Base-by-base conservation (phyloP, 148 eudicot genomes). In the Silene latifolia region DNA sequence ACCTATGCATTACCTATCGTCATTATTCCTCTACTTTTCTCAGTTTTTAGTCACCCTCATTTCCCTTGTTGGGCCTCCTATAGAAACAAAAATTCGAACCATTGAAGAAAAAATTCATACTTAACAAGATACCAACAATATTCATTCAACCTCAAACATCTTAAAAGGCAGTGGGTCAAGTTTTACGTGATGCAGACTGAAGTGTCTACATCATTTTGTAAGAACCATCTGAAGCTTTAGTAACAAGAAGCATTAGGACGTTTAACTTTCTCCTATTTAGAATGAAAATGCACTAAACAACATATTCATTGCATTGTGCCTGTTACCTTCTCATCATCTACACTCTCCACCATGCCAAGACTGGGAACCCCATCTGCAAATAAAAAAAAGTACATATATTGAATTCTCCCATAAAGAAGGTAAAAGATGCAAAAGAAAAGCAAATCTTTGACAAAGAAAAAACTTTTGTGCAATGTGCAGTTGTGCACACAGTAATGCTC, bases 261-360 rank as follows among this genome's bases (percentile, higher is more conserved):
- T 39, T 20, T 7, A 51, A 0, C 3, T 66, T 6, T 39, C 12
- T 66, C 23, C 17, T 39, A 35, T 66, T 66, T 35, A 32, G 35
- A 35, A 17, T 15, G 2, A 39, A 39, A 66, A 39, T 35, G 69
- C 48, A 17, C 51, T 15, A 39, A 44, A 76, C 6, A 57, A 68
- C 51, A 21, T 46, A 23, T 5, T 46, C 47, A 11, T 11, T 5
- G 20, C 23, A 63, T 32, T 24, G 24, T 9, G 24, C 15, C 7
- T 18, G 61, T 19, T 81, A 96, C 99, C 98, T 96, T 96, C 82
- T 88, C 91, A 85, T 96, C 99, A 84, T 95, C 99, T 70, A 95
- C 98, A 29, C 88, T 95, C 81, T 95, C 91, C 81, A 95, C 97
- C 94, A 92, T 87, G 63, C 84, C 86, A 71, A 95, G 99, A 74